phyloP scores from a whole-genome alignment of 306 rosid species.

The Casuarina glauca region DNA sequence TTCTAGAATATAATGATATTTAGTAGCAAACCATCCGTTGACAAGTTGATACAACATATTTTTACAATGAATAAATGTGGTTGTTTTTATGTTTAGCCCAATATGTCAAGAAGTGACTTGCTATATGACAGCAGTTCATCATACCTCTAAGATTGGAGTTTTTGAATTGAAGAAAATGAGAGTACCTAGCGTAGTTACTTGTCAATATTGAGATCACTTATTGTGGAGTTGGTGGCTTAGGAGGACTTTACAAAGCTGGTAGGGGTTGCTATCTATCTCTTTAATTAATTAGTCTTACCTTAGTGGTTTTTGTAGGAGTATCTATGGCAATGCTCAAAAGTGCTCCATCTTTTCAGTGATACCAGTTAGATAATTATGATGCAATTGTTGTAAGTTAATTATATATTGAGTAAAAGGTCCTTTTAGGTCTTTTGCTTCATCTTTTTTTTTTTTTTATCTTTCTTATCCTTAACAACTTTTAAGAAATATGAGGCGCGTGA shows the following conservation, averaged over 20 bases:
- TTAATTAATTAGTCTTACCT: neutral
- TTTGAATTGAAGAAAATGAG: neutral
- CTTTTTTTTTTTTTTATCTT: neutral
- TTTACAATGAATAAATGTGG: neutral
- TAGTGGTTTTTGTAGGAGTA: neutral
- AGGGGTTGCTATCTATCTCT: neutral
- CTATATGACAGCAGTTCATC: neutral
- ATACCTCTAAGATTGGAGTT: neutral
- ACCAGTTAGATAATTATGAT: neutral
- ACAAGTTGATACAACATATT: slow-evolving; percentile 6
- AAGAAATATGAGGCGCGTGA: neutral
- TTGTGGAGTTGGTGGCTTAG: neutral
- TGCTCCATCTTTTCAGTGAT: neutral
- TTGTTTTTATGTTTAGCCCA: neutral
- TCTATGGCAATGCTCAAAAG: neutral
- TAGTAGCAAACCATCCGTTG: neutral
- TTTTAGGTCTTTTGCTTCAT: neutral
- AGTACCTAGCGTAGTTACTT: neutral
- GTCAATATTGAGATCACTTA: neutral
- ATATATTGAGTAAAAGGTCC: neutral
- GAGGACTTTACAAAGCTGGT: neutral
- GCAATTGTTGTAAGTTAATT: neutral
- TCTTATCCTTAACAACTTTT: neutral
- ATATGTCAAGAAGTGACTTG: neutral
- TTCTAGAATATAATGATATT: slow-evolving; percentile 10